phyloP scores from a whole-genome alignment of 257 asterid genomes.

The Lithospermum erythrorhizon region DNA sequence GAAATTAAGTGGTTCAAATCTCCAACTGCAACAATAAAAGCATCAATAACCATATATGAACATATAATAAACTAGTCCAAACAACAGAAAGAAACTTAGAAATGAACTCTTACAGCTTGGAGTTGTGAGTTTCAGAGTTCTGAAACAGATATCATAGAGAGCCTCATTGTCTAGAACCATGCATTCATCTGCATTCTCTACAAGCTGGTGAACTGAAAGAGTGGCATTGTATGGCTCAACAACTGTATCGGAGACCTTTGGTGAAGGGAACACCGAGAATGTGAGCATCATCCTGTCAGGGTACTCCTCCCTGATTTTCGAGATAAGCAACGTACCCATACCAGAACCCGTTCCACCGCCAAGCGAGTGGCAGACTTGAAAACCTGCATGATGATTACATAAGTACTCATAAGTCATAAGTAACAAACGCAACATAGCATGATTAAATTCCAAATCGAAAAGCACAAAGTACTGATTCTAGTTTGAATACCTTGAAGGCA shows the following conservation, averaged over 20 bases:
- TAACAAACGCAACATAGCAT: too few species aligned
- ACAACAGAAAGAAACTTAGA: neutral
- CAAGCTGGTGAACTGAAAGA: constrained; percentile 80
- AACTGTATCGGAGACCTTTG: constrained; percentile 77
- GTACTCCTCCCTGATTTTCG: constrained; percentile 75
- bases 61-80: neutral
- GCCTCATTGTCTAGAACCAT: constrained; percentile 87
- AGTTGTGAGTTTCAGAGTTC: constrained; percentile 75
- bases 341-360: constrained; percentile 94
- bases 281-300: constrained; percentile 87
- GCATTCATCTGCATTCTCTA: constrained; percentile 83
- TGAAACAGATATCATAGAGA: constrained; percentile 63
- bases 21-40: constrained; percentile 42
- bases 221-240: constrained; percentile 84
- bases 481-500: constrained; percentile 62
- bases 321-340: constrained; percentile 70
- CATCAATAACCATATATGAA: neutral
- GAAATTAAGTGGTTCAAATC: constrained; percentile 81
- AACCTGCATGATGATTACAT: constrained; percentile 26
- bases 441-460: constrained; percentile 2
- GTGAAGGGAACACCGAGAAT: constrained; percentile 77
- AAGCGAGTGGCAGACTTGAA: constrained; percentile 77
- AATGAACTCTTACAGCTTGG: constrained; percentile 65
- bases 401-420: neutral
- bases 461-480: neutral